Conservation (phyloP, 2,329 filamentous ascomycete species). For the Alternaria conjuncta region DNA sequence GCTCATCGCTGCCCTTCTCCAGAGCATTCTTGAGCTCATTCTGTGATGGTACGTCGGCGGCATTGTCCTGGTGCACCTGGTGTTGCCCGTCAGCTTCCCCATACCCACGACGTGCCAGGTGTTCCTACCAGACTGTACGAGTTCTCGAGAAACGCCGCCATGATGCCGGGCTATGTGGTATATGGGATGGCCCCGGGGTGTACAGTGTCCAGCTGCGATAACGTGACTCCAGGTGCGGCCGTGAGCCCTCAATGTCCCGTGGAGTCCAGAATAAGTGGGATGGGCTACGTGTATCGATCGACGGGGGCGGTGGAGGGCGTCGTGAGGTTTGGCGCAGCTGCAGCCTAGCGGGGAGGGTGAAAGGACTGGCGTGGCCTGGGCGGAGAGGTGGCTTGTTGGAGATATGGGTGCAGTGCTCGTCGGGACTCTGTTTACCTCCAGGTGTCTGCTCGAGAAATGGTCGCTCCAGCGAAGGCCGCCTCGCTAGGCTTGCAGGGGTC, state of each 20-base stretch:
- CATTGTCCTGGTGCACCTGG: constrained; percentile 89
- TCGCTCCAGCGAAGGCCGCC: constrained; percentile 24
- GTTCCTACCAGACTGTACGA: constrained; percentile 80
- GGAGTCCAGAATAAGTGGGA: constrained; percentile 39
- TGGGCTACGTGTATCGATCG: constrained; percentile 43
- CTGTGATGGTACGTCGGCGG: constrained; percentile 86
- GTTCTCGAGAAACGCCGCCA: constrained; percentile 94
- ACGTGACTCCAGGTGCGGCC: constrained; percentile 36
- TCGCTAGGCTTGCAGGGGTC: constrained; percentile 32
- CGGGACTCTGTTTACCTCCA: constrained; percentile 39
- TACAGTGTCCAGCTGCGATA: constrained; percentile 27
- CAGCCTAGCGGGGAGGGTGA: constrained; percentile 13
- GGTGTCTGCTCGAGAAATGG: constrained; percentile 48
- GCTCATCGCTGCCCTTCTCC: constrained; percentile 92
- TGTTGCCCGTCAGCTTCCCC: constrained; percentile 37
- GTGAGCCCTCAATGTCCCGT: constrained; percentile 41
- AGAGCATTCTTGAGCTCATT: constrained; percentile 92
- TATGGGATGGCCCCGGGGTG: constrained; percentile 4
- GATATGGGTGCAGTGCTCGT: constrained; percentile 27
- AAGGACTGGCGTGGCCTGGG: constrained; percentile 24
- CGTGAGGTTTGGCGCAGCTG: constrained; percentile 18
- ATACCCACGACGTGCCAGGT: constrained; percentile 36
- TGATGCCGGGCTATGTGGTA: constrained; percentile 57
- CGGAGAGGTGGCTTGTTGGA: constrained; percentile 23
- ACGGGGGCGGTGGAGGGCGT: constrained; percentile 18